Conservation (phyloP, 2,329 filamentous ascomycete species). For the Lecanicillium sp. region DNA sequence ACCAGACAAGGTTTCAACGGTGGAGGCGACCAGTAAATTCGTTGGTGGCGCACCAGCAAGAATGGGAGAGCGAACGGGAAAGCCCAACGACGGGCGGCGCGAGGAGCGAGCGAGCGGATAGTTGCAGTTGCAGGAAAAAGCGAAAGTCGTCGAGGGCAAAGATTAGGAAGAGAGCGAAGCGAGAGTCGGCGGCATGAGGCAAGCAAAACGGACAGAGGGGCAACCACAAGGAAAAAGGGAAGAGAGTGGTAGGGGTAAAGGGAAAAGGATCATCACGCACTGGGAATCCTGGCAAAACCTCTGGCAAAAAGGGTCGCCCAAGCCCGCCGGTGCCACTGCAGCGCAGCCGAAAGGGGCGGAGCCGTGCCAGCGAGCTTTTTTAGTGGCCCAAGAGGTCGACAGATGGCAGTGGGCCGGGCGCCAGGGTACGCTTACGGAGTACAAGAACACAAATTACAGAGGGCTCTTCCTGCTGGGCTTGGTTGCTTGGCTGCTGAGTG, state of each 20-base stretch:
- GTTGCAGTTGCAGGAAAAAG: background rate
- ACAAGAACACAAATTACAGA: background rate
- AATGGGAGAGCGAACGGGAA: background rate
- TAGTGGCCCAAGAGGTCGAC: background rate
- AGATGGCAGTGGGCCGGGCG: background rate
- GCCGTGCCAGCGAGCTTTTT: background rate
- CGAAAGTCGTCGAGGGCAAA: background rate
- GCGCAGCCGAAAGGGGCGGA: conserved; percentile 7
- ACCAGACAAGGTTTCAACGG: conserved; percentile 11
- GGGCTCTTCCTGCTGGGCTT: background rate
- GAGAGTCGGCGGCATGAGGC: conserved; percentile 6
- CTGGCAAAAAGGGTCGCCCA: background rate
- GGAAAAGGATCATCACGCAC: no score
- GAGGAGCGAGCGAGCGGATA: background rate
- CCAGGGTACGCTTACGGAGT: background rate
- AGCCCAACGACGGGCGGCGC: background rate
- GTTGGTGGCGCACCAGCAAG: background rate
- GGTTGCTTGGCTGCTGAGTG: background rate
- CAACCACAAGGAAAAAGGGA: no score
- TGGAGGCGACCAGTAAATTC: conserved; percentile 1
- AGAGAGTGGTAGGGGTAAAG: no score
- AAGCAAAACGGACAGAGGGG: background rate
- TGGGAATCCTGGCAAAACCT: conserved; percentile 2
- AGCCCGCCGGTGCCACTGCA: no score
- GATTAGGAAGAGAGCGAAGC: background rate